Evolutionary conservation across 2,329 filamentous ascomycete species (phyloP), one percentile per base, ranked within the genome.

Genomic region (Colletotrichum sp.): DNA sequence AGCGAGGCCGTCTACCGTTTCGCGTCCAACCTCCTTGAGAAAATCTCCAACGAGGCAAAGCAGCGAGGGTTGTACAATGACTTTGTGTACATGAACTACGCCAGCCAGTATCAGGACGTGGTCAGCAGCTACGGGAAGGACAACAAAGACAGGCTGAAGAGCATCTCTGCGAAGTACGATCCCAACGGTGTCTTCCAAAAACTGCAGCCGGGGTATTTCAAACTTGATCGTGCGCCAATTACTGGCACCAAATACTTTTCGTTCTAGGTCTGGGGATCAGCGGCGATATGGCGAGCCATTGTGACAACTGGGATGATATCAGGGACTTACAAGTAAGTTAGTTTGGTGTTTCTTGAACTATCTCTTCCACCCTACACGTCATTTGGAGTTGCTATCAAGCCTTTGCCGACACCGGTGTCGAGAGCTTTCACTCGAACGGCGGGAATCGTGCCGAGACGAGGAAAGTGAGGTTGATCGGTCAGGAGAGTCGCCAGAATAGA

Each of bases 51-150:
- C 6, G 71, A 67, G 9, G 68, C 75, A 30, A 64, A 75, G 66
- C 24, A 28, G 38, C 70, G 65, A 10, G 80, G 77, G 6, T 16
- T 66, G 8, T 36, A 75, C 24, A 77, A 70, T 43, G 78, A 78
- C 24, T 82, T 78, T 34, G 48, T 79, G 24, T 88, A 87, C 77
- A 83, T 88, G 77, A 88, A 89, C 78, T 88, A 89, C 75, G 86
- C 85, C 3, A 81, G 81, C 30, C 71, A 78, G 43, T 81, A 79
- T n/a, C 85, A 89, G 78, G 80, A 85, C 34, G 83, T 85, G 2
- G 79, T 88, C 65, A 72, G 75, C 26, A 79, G 83, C 6, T 88
- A 88, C 71, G 85, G 86, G 0, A 65, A 78, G 9, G 81, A 80
- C 21, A 88, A 85, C 43, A 71, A 84, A 26, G 79, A 79, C 7